Evolutionary conservation across 2,329 filamentous ascomycete genomes (phyloP).

Genomic region (Pseudogymnoascus sp.): DNA sequence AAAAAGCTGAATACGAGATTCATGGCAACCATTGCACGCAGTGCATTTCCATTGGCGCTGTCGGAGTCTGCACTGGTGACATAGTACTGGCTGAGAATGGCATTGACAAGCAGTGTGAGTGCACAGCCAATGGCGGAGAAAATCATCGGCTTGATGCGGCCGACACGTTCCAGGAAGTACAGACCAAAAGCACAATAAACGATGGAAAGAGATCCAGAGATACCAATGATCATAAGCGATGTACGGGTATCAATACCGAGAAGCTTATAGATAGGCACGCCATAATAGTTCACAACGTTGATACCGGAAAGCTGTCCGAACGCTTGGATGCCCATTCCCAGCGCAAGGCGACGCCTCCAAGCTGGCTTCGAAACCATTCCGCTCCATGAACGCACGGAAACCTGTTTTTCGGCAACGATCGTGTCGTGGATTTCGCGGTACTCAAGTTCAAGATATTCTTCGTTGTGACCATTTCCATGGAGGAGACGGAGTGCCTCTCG

Average conservation of each 20-base stretch:
- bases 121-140: slow-evolving; percentile 42
- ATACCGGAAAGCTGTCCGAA: slow-evolving; percentile 41
- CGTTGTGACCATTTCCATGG: slow-evolving; percentile 36
- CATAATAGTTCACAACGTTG: slow-evolving; percentile 38
- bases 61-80: slow-evolving; percentile 31
- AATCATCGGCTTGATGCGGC: slow-evolving; percentile 32
- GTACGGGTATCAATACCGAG: slow-evolving; percentile 34
- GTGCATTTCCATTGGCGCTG: slow-evolving; percentile 35
- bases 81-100: slow-evolving; percentile 41
- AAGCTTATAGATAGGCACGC: slow-evolving; percentile 15
- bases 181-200: slow-evolving; percentile 34
- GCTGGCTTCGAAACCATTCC: slow-evolving; percentile 35
- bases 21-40: slow-evolving; percentile 46
- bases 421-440: slow-evolving; percentile 51
- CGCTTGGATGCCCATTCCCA: slow-evolving; percentile 40
- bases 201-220: slow-evolving; percentile 41
- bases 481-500: slow-evolving; percentile 40
- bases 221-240: slow-evolving; percentile 42
- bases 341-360: slow-evolving; percentile 38
- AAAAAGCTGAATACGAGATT: slow-evolving; percentile 38
- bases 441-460: slow-evolving; percentile 45
- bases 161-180: slow-evolving; percentile 19
- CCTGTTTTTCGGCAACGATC: slow-evolving; percentile 45
- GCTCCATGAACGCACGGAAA: slow-evolving; percentile 31
- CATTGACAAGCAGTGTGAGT: slow-evolving; percentile 44